Evolutionary conservation across 2,329 filamentous ascomycete genomes (phyloP), one percentile per base, ranked within the genome.

Genomic region (Falciphora oryzae): DNA sequence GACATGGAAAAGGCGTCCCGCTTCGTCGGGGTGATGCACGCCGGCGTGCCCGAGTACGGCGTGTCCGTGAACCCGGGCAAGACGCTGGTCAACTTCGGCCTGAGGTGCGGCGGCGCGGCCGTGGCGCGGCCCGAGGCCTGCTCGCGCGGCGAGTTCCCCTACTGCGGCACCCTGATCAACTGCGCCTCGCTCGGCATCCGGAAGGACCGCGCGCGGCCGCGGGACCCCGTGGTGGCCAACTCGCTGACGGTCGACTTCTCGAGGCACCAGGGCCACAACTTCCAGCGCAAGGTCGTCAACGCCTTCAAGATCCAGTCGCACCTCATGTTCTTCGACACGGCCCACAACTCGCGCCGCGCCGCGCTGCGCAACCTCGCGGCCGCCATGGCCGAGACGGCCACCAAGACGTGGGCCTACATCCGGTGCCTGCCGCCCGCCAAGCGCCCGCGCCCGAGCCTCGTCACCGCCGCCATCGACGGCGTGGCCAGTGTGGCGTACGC

Each of bases 241-340:
- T 86, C 90, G 0, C 79, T 97, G 59, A 97, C 92, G 0, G 87
- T 97, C 16, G 92, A 97, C 67, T 86, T 85, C 68, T 85, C 86
- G 18, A 89, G 85, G 67, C 77, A 81, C 2, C 92, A 91, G 0
- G 94, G 94, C 5, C 86, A 87, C 69, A 88, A 86, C 14, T 96
- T 97, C 70, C 86, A 90, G 73, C 85, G 91, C 61, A 97, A 95
- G 76, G 83, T 91, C 18, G 78, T 97, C 57, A 87, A 83, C 70
- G 78, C 87, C 4, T 92, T 98, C 80, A 93, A 93, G 74, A 87
- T 95, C 63, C 92, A 96, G 73, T 88, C 93, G 63, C 90, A 95
- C 70, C 80, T 86, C 62, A 93, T 96, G 87, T 90, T 92, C 74
- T 89, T 91, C 70, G 92, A 96, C 74, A 91, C 90, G 5, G 77